Evolutionary conservation across 73 alveolate species (phyloP), one percentile per base, ranked within the genome.

Genomic region (Paramecium bursaria): DNA sequence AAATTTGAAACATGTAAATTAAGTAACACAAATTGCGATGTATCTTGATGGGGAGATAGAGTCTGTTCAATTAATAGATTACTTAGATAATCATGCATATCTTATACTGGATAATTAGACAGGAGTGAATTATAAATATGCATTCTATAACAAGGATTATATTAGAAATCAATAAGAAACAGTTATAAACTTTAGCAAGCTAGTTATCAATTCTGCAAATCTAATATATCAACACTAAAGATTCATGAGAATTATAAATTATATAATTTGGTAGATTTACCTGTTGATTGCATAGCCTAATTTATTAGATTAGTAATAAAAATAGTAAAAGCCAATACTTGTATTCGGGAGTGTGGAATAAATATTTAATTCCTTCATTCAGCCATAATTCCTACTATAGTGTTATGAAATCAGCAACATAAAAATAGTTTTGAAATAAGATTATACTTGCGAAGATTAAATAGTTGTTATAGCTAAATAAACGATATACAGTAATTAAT

Each of bases 131-230:
- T 67, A 67, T 67, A 10, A 35, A 3, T 39, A 67, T 35, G 53
- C 82, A 11, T 31, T 31, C 10, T 67, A 67, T 67, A 67, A 67
- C 44, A 67, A 31, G 23, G 82, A 67, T 13, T 67, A 57, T 67
- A 19, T 39, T 9, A 0, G 2, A 31, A 57, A 67, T 39, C 15
- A n/a, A 67, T 25, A 35, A 25, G 82, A 67, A n/a, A 67, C 44
- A 0, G 14, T 47, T 1, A 35, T 57, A 5, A 9, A 53, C 1
- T 67, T 67, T n/a, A 35, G 48, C 17, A 35, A 30, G 17, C 22
- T 3, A 1, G 17, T 47, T 9, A 67, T 67, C 6, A 35, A 31
- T 31, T 25, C 19, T 15, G 60, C 22, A 0, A 21, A 13, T 33
- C 19, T 67, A 15, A 47, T 39, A 15, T 67, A 67, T 67, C 11